These are phyloP conservation scores for Annulohypoxylon bovei DNA, from an alignment of 495 filamentous ascomycete genomes.

Conservation along the genomic window DNA sequence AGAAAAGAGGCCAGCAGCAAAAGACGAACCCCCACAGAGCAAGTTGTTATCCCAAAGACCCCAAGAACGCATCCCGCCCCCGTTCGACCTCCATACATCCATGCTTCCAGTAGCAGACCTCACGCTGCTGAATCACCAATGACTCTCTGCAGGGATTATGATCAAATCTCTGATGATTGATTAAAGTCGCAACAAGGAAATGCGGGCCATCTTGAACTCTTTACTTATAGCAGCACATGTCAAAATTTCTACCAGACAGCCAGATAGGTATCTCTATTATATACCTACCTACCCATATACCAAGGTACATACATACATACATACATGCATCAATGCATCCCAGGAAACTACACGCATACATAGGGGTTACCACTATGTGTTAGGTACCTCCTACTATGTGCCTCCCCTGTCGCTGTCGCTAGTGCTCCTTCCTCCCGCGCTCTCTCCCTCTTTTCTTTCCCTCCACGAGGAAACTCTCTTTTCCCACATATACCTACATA, in stretches of 20 bases:
- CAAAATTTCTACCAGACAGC: constrained; percentile 5
- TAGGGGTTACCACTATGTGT: not conserved
- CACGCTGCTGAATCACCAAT: constrained; percentile 16
- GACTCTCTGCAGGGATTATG: constrained; percentile 21
- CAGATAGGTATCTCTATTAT: not conserved
- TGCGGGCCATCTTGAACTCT: constrained; percentile 16
- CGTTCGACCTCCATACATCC: constrained; percentile 5
- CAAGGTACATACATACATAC: not conserved
- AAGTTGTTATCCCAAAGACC: not conserved
- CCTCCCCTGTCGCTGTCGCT: not conserved
- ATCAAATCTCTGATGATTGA: constrained; percentile 41
- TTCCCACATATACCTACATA: not conserved
- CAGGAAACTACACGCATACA: not conserved
- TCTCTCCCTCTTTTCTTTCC: not conserved
- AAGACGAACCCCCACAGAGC: constrained; percentile 12
- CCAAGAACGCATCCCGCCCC: constrained; percentile 2
- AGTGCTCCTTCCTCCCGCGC: constrained; percentile 9
- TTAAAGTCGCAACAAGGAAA: constrained; percentile 33
- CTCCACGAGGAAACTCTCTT: not conserved
- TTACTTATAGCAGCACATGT: constrained; percentile 26
- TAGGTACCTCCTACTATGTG: not conserved
- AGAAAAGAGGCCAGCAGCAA: not conserved
- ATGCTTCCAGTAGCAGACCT: not conserved
- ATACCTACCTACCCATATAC: not conserved
- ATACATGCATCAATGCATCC: not conserved